These are phyloP conservation scores for Cyclotella baltica DNA, from an alignment of 108 stramenopile genomes.

Conservation along the genomic window DNA sequence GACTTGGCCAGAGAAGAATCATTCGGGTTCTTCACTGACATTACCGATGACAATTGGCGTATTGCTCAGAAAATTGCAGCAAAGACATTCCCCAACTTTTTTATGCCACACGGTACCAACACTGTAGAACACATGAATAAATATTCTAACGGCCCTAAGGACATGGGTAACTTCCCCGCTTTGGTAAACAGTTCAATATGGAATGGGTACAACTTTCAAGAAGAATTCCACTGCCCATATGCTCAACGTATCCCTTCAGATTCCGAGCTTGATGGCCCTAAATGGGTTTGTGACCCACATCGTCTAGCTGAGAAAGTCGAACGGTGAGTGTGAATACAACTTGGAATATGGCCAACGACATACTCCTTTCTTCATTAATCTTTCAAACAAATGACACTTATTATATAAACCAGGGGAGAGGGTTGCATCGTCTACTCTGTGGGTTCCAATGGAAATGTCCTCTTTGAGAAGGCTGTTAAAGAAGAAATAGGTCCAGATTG, in stretches of 20 bases:
- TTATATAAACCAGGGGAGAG: slow-evolving; percentile 31
- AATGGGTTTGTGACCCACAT: slow-evolving; percentile 53
- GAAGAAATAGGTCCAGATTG: slow-evolving; percentile 49
- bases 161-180: slow-evolving; percentile 19
- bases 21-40: slow-evolving; percentile 41
- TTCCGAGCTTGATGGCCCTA: slow-evolving; percentile 54
- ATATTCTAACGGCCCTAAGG: slow-evolving; percentile 32
- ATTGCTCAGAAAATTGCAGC: slow-evolving; percentile 36
- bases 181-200: slow-evolving; percentile 16
- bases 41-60: slow-evolving; percentile 35
- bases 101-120: neutral
- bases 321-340: neutral
- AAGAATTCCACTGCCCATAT: slow-evolving; percentile 58
- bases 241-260: slow-evolving; percentile 50
- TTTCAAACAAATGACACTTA: too few species aligned
- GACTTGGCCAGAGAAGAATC: slow-evolving; percentile 30
- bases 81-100: slow-evolving; percentile 36
- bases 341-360: too few species aligned
- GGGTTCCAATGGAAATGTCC: slow-evolving; percentile 61
- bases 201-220: slow-evolving; percentile 64
- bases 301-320: neutral
- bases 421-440: slow-evolving; percentile 65
- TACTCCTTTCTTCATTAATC: too few species aligned
- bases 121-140: slow-evolving; percentile 9
- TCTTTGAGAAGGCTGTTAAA: slow-evolving; percentile 61